A percentile compares a stretch with the other conserved stretches of the same genome.
Evolutionary conservation across 164 flowering plant genomes (phyloP).

Genomic region (grape (Vitis vinifera)): DNA sequence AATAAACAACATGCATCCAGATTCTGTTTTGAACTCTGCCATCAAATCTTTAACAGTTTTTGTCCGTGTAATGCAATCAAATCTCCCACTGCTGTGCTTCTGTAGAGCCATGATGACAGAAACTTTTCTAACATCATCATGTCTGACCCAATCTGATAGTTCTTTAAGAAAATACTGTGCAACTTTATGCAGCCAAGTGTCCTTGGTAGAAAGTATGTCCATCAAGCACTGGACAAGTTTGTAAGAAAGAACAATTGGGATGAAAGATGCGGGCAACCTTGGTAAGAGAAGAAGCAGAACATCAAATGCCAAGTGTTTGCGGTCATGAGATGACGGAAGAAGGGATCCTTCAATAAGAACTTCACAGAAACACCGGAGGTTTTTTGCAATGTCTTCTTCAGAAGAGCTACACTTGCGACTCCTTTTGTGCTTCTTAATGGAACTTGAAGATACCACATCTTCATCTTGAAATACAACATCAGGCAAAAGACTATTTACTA

Average conservation of each 20-base stretch:
- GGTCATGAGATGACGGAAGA: constrained; percentile 89
- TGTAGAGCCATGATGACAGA: constrained; percentile 78
- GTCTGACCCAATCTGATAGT: constrained; percentile 52
- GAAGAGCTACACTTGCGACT: constrained; percentile 62
- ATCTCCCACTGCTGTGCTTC: constrained; percentile 80
- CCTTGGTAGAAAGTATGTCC: constrained; percentile 82
- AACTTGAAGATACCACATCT: constrained; percentile 35
- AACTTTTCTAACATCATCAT: constrained; percentile 72
- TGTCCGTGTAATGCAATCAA: constrained; percentile 74
- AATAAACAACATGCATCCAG: constrained; percentile 76
- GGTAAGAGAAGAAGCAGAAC: constrained; percentile 76
- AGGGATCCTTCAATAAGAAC: constrained; percentile 83
- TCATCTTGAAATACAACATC: constrained; percentile 49
- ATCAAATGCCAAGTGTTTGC: constrained; percentile 89
- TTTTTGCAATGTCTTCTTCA: constrained; percentile 61
- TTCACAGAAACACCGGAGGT: constrained; percentile 59
- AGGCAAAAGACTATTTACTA: constrained; percentile 71
- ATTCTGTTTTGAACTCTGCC: constrained; percentile 63
- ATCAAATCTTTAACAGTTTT: constrained; percentile 69
- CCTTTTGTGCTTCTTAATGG: constrained; percentile 73
- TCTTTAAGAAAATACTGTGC: constrained; percentile 69
- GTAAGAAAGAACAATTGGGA: constrained; percentile 62
- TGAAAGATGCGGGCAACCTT: constrained; percentile 66
- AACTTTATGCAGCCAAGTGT: constrained; percentile 85
- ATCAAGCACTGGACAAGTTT: constrained; percentile 84